Percentiles rank a stretch among this genome's conserved stretches.
Evolutionary conservation across 805 yeast species (phyloP).

Genomic region (Schwanniomyces occidentalis): DNA sequence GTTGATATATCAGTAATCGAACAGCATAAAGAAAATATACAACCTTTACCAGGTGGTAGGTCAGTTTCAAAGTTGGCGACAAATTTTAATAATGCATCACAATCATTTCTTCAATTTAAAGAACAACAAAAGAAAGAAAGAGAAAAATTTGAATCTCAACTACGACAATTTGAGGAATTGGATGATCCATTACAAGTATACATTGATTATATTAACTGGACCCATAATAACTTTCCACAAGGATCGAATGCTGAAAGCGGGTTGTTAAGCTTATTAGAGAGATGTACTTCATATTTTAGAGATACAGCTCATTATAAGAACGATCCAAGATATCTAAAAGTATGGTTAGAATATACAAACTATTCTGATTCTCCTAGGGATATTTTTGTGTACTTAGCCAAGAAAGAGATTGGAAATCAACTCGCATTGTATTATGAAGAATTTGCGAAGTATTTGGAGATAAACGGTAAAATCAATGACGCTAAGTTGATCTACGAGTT

Average conservation of each 20-base stretch:
- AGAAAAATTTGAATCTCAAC: slow-evolving; percentile 47
- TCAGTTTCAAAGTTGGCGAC: slow-evolving; percentile 59
- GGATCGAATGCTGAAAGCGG: slow-evolving; percentile 66
- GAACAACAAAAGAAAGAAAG: slow-evolving; percentile 35
- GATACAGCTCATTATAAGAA: slow-evolving; percentile 69
- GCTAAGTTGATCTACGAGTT: slow-evolving; percentile 60
- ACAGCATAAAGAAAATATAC: slow-evolving; percentile 72
- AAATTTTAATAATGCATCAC: slow-evolving; percentile 29
- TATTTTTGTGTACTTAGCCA: slow-evolving; percentile 66
- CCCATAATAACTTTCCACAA: slow-evolving; percentile 58
- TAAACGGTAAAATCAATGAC: slow-evolving; percentile 44
- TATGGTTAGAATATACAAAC: slow-evolving; percentile 80
- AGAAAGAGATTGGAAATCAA: slow-evolving; percentile 66
- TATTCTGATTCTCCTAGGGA: slow-evolving; percentile 70
- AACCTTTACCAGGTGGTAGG: slow-evolving; percentile 66
- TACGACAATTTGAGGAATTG: slow-evolving; percentile 54
- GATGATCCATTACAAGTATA: slow-evolving; percentile 85
- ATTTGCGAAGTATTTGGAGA: slow-evolving; percentile 66
- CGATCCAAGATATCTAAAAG: slow-evolving; percentile 74
- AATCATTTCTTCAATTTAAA: slow-evolving; percentile 22
- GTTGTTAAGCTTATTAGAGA: slow-evolving; percentile 61
- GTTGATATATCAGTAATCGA: slow-evolving; percentile 25
- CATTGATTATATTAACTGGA: slow-evolving; percentile 77
- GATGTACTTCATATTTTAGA: slow-evolving; percentile 68
- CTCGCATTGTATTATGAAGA: slow-evolving; percentile 77